These are phyloP conservation scores for Takashimella koratensis DNA, from an alignment of 1,284 basidiomycete species.

Conservation along the genomic window DNA sequence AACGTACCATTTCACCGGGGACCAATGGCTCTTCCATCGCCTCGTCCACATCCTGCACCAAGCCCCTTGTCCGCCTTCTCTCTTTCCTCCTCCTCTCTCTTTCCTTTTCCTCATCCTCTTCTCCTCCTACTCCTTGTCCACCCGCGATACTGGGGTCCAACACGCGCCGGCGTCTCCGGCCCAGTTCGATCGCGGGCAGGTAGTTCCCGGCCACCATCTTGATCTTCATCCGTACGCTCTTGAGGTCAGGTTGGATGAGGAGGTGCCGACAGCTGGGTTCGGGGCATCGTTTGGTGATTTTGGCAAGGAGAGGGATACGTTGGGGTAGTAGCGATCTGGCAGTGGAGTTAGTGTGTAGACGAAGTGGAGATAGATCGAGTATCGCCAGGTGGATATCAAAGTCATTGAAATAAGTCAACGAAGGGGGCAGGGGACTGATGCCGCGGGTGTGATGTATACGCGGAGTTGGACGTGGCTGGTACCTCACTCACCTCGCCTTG, in stretches of 20 bases:
- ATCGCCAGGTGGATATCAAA: too few relatives aligned
- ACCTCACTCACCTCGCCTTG: constrained; percentile 58
- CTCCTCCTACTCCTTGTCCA: constrained; percentile 8
- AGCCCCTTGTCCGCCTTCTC: constrained; percentile 15
- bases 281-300: constrained; percentile 91
- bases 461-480: too few relatives aligned
- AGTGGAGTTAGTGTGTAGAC: constrained; percentile 1
- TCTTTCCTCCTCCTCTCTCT: constrained; percentile 21
- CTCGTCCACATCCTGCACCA: constrained; percentile 31
- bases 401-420: not conserved
- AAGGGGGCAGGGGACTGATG: too few relatives aligned
- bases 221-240: constrained; percentile 93
- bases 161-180: constrained; percentile 42
- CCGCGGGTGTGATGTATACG: too few relatives aligned
- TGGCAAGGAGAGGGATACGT: constrained; percentile 85
- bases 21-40: constrained; percentile 24
- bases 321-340: constrained; percentile 74
- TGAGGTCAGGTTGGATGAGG: constrained; percentile 96
- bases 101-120: constrained; percentile 12
- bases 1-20: constrained; percentile 33
- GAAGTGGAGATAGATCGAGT: too few relatives aligned
- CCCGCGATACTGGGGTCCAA: constrained; percentile 6
- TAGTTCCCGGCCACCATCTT: constrained; percentile 93
- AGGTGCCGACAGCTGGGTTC: constrained; percentile 77
- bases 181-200: constrained; percentile 77